phyloP scores from a whole-genome alignment of 2,329 filamentous ascomycete genomes.

The Phialophora expanda region DNA sequence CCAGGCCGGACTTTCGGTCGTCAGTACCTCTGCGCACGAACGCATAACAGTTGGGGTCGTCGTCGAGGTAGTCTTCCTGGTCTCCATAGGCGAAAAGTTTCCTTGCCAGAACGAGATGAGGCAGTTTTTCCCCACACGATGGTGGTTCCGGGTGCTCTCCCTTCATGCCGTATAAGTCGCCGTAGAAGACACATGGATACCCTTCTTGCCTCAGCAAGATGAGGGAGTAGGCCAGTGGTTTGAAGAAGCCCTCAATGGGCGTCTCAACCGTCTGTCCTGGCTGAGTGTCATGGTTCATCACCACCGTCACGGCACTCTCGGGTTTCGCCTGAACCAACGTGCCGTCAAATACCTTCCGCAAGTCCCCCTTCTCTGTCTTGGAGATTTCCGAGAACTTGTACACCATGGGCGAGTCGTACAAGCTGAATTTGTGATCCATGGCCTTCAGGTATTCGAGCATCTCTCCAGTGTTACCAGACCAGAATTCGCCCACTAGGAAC shows the following conservation, averaged over 20 bases:
- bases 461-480: constrained; percentile 60
- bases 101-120: constrained; percentile 65
- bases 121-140: constrained; percentile 60
- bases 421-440: constrained; percentile 63
- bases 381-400: constrained; percentile 69
- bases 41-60: constrained; percentile 64
- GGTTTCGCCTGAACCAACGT: constrained; percentile 63
- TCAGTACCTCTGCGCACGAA: constrained; percentile 58
- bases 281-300: constrained; percentile 75
- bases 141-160: constrained; percentile 59
- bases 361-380: constrained; percentile 61
- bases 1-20: constrained; percentile 51
- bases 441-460: constrained; percentile 60
- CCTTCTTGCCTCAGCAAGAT: constrained; percentile 69
- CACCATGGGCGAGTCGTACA: constrained; percentile 73
- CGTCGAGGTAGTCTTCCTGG: constrained; percentile 69
- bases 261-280: constrained; percentile 49
- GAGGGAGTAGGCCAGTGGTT: constrained; percentile 72
- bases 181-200: constrained; percentile 72
- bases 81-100: constrained; percentile 70
- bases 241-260: constrained; percentile 69
- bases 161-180: constrained; percentile 69
- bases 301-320: constrained; percentile 67
- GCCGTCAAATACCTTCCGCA: constrained; percentile 67
- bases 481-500: constrained; percentile 73